Conservation (phyloP, 2,329 filamentous ascomycete species). For the Exophiala spinifera region DNA sequence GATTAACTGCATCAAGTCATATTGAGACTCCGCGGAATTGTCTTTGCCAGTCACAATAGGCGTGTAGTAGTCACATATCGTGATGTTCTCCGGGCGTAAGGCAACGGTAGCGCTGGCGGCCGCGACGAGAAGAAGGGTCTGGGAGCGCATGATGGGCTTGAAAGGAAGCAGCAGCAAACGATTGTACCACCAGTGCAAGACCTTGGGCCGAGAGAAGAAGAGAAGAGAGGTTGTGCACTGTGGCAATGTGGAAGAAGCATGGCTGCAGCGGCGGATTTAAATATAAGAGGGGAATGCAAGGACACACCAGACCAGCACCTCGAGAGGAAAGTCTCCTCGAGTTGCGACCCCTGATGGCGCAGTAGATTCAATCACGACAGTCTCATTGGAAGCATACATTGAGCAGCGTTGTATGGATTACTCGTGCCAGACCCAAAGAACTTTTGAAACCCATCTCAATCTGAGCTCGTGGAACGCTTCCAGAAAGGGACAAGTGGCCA, state of each 20-base stretch:
- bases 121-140: constrained; percentile 23
- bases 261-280: neutral
- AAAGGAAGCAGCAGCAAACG: too few relatives aligned
- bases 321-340: neutral
- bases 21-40: constrained; percentile 59
- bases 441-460: constrained; percentile 3
- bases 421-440: neutral
- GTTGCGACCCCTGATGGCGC: neutral
- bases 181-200: neutral
- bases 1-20: constrained; percentile 53
- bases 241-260: neutral
- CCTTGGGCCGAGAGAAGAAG: neutral
- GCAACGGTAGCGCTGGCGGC: constrained; percentile 34
- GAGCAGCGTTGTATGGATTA: neutral
- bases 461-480: constrained; percentile 20
- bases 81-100: constrained; percentile 49
- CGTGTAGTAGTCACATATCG: constrained; percentile 64
- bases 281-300: neutral
- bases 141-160: constrained; percentile 6
- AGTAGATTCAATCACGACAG: neutral
- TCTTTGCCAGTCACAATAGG: constrained; percentile 53
- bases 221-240: neutral
- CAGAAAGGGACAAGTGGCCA: constrained; percentile 5
- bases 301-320: neutral
- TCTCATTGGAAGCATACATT: neutral